A percentile compares a stretch with the other conserved stretches of the same genome.
These are phyloP conservation scores for Anthoceros angustus DNA, from an alignment of 225 moss, liverwort and hornwort species.

Conservation along the genomic window DNA sequence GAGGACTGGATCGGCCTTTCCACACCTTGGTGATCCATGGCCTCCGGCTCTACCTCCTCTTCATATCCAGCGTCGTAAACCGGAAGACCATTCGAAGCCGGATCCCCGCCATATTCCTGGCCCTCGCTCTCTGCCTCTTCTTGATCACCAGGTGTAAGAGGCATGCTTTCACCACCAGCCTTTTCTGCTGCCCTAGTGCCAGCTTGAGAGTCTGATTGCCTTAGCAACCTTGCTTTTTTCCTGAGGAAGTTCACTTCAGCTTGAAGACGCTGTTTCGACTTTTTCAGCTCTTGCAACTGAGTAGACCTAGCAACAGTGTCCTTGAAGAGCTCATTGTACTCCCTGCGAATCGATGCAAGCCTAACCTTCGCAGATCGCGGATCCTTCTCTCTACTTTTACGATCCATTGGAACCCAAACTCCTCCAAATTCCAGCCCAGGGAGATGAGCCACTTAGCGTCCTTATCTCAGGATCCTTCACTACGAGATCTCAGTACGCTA, in stretches of 20 bases:
- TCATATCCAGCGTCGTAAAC: not conserved
- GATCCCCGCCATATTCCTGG: not conserved
- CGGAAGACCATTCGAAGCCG: not conserved
- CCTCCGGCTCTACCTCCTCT: not conserved
- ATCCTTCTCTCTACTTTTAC: not conserved
- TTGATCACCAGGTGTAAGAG: not conserved
- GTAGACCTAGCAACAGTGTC: constrained; percentile 1
- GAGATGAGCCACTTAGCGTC: not conserved
- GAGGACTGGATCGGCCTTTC: not conserved
- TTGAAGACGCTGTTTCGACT: not conserved
- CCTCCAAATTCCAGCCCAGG: not conserved
- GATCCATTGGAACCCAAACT: not conserved
- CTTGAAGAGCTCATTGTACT: constrained; percentile 5
- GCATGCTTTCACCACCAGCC: not conserved
- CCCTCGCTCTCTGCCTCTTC: not conserved
- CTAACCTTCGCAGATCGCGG: not conserved
- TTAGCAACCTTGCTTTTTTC: not conserved
- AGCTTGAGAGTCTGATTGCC: not conserved
- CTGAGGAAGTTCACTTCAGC: not conserved
- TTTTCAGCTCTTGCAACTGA: constrained; percentile 4
- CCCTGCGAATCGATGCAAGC: not conserved
- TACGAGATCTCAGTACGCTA: not conserved
- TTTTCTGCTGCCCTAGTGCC: not conserved
- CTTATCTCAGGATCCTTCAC: not conserved
- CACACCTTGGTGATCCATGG: not conserved